A percentile compares a stretch with the other conserved stretches of the same genome.
These are phyloP conservation scores for Avena sativa DNA, from an alignment of 176 grass and related monocot species.

Conservation along the genomic window DNA sequence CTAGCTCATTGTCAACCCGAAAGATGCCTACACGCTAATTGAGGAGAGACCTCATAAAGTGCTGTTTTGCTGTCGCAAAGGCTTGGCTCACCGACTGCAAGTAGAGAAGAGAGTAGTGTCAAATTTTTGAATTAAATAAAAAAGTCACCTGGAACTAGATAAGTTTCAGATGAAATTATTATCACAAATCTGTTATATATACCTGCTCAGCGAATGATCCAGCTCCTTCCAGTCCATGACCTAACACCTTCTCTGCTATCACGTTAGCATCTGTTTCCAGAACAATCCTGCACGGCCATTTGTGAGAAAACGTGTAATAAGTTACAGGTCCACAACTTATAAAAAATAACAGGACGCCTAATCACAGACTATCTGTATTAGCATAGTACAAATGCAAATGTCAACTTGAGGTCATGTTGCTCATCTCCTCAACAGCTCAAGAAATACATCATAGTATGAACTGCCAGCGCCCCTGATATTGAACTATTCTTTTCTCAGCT, in stretches of 20 bases:
- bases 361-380: background rate
- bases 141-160: slow-evolving; percentile 3
- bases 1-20: background rate
- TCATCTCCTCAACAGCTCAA: background rate
- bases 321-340: background rate
- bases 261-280: slow-evolving; percentile 73
- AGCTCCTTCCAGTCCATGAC: slow-evolving; percentile 55
- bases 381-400: background rate
- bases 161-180: background rate
- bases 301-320: background rate
- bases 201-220: slow-evolving; percentile 71
- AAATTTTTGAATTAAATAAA: no score
- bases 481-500: background rate
- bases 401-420: background rate
- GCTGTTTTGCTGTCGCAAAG: slow-evolving; percentile 67
- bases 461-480: background rate
- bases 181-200: slow-evolving; percentile 30
- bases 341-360: background rate
- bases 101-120: slow-evolving; percentile 7
- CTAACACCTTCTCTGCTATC: slow-evolving; percentile 60
- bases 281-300: slow-evolving; percentile 58
- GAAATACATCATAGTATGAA: background rate
- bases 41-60: slow-evolving; percentile 79
- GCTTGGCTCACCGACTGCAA: slow-evolving; percentile 65
- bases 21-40: slow-evolving; percentile 49